Evolutionary conservation across 2,329 filamentous ascomycete species (phyloP), one percentile per base, ranked within the genome.

Genomic region (Epicoccum sorghinum): DNA sequence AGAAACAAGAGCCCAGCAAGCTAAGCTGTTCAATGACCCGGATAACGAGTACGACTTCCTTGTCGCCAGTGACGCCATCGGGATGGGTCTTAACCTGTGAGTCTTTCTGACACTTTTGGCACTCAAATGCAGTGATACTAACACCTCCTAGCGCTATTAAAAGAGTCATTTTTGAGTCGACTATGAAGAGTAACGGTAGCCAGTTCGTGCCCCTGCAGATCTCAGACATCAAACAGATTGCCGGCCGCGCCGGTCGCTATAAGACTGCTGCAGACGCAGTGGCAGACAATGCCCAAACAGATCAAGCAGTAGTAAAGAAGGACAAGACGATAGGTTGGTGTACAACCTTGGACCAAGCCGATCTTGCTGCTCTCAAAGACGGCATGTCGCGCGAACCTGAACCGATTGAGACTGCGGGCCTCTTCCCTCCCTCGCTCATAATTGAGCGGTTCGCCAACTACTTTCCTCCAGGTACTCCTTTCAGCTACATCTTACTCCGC

Each of bases 41-140:
- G 77, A 96, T 70, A 99, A 96, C 71, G 93, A 97, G 55, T 99
- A 97, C 70, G 95, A 99, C 71, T 96, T 87, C 64, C 80, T 99
- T 5, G 93, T 95, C 24, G 95, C 96, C 7, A 97, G 91, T 65
- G 92, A 97, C 75, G 95, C 95, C 41, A 93, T 99, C 58, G 95
- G 95, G 33, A 98, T 99, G 93, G 95, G 96, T 1, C 79, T 99
- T 22, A 99, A 99, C 68, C 77, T 99, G 72, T 92, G 87, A 75
- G 81, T 75, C 12, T 5, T 8, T 29, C 30, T 9, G 18, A 18
- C 18, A 7, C 7, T 1, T 33, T 4, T 14, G 18, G 18, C 18
- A 3, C 30, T 14, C 7, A 2, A 2, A 9, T 1, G 4, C 25
- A 45, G 1, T 5, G 24, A 44, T 52, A 9, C 27, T 29, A n/a